phyloP scores from a whole-genome alignment of 2,329 filamentous ascomycete genomes.

The Alternaria novae-zelandiae region DNA sequence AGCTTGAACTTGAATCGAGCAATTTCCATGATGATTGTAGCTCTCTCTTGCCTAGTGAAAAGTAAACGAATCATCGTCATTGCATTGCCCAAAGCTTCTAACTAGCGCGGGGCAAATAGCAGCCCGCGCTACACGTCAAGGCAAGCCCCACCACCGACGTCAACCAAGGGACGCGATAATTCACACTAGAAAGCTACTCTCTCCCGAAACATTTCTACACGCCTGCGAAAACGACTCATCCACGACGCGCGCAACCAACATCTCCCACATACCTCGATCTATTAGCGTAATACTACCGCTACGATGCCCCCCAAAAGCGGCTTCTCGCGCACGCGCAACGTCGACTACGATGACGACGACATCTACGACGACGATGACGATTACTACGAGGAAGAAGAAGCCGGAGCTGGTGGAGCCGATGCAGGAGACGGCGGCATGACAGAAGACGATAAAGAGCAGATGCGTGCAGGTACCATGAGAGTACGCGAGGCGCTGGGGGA shows the following conservation, averaged over 20 bases:
- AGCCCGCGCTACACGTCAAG: slow-evolving; percentile 14
- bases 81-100: background rate
- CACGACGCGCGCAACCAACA: too few relatives aligned
- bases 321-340: slow-evolving; percentile 54
- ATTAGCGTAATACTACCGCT: too few relatives aligned
- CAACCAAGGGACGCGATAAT: slow-evolving; percentile 7
- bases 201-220: background rate
- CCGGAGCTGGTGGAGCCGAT: slow-evolving; percentile 29
- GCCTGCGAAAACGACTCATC: background rate
- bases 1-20: slow-evolving; percentile 1
- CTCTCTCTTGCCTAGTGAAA: background rate
- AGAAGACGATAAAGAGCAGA: slow-evolving; percentile 53
- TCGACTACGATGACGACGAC: slow-evolving; percentile 60
- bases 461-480: slow-evolving; percentile 70
- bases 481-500: slow-evolving; percentile 71
- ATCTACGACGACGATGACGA: slow-evolving; percentile 60
- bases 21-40: background rate
- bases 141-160: slow-evolving; percentile 21
- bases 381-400: slow-evolving; percentile 43
- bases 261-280: too few relatives aligned
- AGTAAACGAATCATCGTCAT: background rate
- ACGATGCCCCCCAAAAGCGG: slow-evolving; percentile 45
- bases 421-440: slow-evolving; percentile 28
- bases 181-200: background rate
- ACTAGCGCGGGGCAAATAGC: slow-evolving; percentile 27